Percentiles rank a stretch among this genome's conserved stretches.
Evolutionary conservation across 1,284 basidiomycete genomes (phyloP).

Genomic region (Trichosporon asahii): DNA sequence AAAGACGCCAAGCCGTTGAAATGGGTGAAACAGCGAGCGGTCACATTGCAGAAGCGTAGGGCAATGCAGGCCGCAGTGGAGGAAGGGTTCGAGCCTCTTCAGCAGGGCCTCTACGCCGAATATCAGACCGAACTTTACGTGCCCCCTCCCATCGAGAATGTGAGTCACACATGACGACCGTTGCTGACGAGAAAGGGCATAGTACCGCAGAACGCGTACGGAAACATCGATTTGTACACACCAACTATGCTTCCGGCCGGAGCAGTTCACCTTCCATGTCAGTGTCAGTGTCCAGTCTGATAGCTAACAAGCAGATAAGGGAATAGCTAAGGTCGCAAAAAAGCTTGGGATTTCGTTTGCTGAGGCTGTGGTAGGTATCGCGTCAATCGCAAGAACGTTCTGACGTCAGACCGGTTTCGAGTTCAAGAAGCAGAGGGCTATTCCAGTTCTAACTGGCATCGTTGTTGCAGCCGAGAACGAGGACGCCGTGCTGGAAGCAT

Average conservation of each 20-base stretch:
- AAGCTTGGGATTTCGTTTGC: slow-evolving; percentile 83
- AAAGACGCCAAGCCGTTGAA: slow-evolving; percentile 81
- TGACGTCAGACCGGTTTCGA: slow-evolving; percentile 67
- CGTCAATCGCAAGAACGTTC: neutral
- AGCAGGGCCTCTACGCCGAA: slow-evolving; percentile 83
- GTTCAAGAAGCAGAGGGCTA: slow-evolving; percentile 81
- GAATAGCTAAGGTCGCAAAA: slow-evolving; percentile 76
- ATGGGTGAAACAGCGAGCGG: slow-evolving; percentile 78
- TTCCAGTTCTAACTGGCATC: slow-evolving; percentile 79
- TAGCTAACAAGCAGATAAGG: slow-evolving; percentile 63
- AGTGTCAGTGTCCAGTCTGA: slow-evolving; percentile 49
- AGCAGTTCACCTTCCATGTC: slow-evolving; percentile 81
- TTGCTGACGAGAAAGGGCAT: slow-evolving; percentile 62
- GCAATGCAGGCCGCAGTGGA: slow-evolving; percentile 71
- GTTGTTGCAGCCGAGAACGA: slow-evolving; percentile 83
- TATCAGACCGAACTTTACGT: slow-evolving; percentile 80
- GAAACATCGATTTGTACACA: slow-evolving; percentile 94
- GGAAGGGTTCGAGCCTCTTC: slow-evolving; percentile 61
- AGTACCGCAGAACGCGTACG: slow-evolving; percentile 92
- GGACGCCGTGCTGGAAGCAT: slow-evolving; percentile 75
- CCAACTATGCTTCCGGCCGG: slow-evolving; percentile 91
- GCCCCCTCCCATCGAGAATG: slow-evolving; percentile 76
- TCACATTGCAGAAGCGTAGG: slow-evolving; percentile 75
- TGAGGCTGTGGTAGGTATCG: slow-evolving; percentile 67
- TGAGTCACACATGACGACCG: slow-evolving; percentile 49